Conservation (phyloP, 2,329 filamentous ascomycete species). For the Aureobasidium sp. region DNA sequence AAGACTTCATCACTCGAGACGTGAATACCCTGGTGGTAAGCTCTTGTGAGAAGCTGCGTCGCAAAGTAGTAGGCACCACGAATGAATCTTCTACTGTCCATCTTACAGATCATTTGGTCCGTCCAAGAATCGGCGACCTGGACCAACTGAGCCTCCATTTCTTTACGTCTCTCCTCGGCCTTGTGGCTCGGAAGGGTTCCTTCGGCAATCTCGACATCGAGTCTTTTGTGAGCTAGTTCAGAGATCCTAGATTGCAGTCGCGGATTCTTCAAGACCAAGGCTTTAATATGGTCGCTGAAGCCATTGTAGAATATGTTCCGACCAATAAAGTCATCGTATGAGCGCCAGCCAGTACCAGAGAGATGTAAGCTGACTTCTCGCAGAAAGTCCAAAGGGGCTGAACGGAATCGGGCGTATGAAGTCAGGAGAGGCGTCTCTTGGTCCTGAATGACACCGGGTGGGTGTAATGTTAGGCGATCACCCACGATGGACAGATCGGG, state of each 20-base stretch:
- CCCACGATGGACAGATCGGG: constrained; percentile 43
- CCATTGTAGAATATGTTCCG: constrained; percentile 90
- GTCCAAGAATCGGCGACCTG: constrained; percentile 82
- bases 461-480: constrained; percentile 39
- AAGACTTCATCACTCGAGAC: constrained; percentile 92
- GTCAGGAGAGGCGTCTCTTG: constrained; percentile 64
- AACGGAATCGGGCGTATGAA: constrained; percentile 80
- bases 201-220: constrained; percentile 69
- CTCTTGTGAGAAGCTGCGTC: constrained; percentile 82
- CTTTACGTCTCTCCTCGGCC: constrained; percentile 49
- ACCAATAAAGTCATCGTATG: constrained; percentile 83
- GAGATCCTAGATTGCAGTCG: constrained; percentile 68
- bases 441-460: constrained; percentile 31
- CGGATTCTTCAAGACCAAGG: constrained; percentile 64
- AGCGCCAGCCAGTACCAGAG: constrained; percentile 88
- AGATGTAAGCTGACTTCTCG: constrained; percentile 91
- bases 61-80: constrained; percentile 81
- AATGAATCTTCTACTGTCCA: constrained; percentile 92
- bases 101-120: constrained; percentile 97
- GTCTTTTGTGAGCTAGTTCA: constrained; percentile 66
- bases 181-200: constrained; percentile 51
- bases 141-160: constrained; percentile 65
- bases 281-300: constrained; percentile 86
- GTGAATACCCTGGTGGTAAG: constrained; percentile 96
- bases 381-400: constrained; percentile 69